A percentile compares a stretch with the other conserved stretches of the same genome.
Evolutionary conservation across 768 basidiomycete genomes (phyloP).

Genomic region (Kwoniella bestiolae): DNA sequence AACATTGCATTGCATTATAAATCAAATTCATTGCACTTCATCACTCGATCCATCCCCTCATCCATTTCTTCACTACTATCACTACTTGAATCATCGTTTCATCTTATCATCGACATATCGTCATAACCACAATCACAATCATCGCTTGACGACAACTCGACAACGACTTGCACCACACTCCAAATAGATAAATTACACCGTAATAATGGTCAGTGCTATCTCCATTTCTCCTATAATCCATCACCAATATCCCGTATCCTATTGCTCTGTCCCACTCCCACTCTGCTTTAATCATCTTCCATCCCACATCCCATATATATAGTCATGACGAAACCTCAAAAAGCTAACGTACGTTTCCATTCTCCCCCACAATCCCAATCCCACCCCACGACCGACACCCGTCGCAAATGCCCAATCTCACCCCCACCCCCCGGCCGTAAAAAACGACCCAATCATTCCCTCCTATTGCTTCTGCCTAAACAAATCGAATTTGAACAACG

Average conservation of each 20-base stretch:
- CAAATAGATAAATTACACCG: background rate
- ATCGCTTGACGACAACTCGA: background rate
- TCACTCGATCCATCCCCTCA: background rate
- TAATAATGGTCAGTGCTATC: constrained; percentile 1
- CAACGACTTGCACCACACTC: background rate
- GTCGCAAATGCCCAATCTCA: constrained; percentile 7
- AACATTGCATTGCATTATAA: background rate
- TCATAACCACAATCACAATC: background rate
- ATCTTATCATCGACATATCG: background rate
- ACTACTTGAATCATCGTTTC: background rate
- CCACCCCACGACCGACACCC: constrained; percentile 1
- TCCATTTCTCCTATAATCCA: background rate
- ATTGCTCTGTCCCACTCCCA: background rate
- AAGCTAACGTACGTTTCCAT: constrained; percentile 26
- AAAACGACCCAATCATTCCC: constrained; percentile 6
- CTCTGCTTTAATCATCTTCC: background rate
- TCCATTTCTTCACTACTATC: background rate
- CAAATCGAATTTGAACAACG: too few species aligned
- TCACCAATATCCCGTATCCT: background rate
- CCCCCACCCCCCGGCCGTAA: constrained; percentile 10
- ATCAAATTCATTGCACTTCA: background rate
- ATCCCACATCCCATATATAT: background rate
- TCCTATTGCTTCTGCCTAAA: background rate
- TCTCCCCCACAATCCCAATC: constrained; percentile 3
- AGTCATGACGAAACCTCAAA: background rate